phyloP scores from a whole-genome alignment of 176 grass and related monocot genomes.

The sorghum (Sorghum bicolor) region Sorghum_bicolor_NCBIv3 NC_012871.2:71453501-71454000 shows the following conservation, averaged over 20 bases:
- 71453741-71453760: conserved; percentile 90
- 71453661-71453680: not conserved
- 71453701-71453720: conserved; percentile 27
- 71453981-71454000: conserved; percentile 94
- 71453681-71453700: conserved; percentile 22
- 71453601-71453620: not conserved
- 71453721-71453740: conserved; percentile 37
- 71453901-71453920: conserved; percentile 1
- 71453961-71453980: conserved; percentile 93
- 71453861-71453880: not conserved
- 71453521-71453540: not conserved
- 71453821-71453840: conserved; percentile 98
- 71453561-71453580: not conserved
- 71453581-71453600: not conserved
- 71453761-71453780: conserved; percentile 97
- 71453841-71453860: conserved; percentile 69
- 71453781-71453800: conserved; percentile 82
- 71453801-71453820: conserved; percentile 67
- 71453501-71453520: not conserved
- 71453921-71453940: conserved; percentile 29
- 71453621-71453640: not conserved
- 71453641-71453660: not conserved
- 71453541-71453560: not conserved
- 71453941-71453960: conserved; percentile 97
- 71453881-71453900: not conserved